phyloP scores from a whole-genome alignment of 2,329 filamentous ascomycete species.

The Aspergillus versicolor region DNA sequence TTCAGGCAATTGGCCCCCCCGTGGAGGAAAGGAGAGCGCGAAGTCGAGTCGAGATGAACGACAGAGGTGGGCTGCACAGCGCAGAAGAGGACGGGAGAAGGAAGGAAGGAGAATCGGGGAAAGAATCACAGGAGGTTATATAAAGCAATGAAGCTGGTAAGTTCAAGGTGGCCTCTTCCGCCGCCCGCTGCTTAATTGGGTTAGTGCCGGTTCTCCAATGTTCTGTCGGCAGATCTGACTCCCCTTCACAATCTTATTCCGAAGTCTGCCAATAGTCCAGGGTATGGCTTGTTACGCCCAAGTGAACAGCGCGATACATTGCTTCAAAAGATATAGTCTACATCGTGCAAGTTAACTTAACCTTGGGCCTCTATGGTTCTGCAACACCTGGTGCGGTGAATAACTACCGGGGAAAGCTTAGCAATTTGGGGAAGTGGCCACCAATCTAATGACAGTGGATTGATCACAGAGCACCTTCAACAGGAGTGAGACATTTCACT shows the following conservation, averaged over 20 bases:
- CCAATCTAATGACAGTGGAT: not conserved
- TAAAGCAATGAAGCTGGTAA: constrained; percentile 29
- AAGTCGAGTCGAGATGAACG: constrained; percentile 12
- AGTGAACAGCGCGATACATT: not conserved
- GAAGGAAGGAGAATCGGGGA: constrained; percentile 19
- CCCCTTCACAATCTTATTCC: not conserved
- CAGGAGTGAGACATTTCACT: not conserved
- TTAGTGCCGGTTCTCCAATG: constrained; percentile 19
- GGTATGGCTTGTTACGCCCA: no score
- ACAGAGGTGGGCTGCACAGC: not conserved
- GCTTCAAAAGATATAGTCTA: no score
- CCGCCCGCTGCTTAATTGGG: constrained; percentile 19
- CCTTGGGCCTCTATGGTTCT: no score
- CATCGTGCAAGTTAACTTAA: no score
- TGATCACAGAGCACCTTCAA: no score
- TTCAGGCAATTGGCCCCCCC: constrained; percentile 23
- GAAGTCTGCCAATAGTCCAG: not conserved
- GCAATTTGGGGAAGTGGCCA: no score
- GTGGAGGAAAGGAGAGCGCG: constrained; percentile 12
- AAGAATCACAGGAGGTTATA: constrained; percentile 30
- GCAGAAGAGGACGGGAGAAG: constrained; percentile 14
- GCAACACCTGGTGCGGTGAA: no score
- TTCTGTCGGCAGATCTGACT: constrained; percentile 10
- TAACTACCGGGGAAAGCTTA: no score
- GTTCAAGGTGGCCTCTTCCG: constrained; percentile 48